These are phyloP conservation scores for Penicillium rolfsii DNA, from an alignment of 2,329 filamentous ascomycete species.

Conservation along the genomic window DNA sequence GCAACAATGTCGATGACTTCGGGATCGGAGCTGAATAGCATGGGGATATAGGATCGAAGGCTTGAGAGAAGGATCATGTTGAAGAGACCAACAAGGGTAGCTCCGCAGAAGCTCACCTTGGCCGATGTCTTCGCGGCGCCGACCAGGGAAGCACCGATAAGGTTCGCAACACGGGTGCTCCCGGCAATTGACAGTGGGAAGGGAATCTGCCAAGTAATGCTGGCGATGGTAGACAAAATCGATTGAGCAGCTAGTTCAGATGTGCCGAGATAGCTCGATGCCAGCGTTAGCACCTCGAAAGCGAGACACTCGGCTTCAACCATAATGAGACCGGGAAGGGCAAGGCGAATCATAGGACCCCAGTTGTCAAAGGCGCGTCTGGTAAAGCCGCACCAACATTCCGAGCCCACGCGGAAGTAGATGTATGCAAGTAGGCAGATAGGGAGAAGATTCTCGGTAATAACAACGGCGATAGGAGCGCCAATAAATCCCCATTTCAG, in stretches of 20 bases:
- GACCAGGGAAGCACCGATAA: conserved; percentile 84
- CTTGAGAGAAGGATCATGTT: conserved; percentile 72
- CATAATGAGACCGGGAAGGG: conserved; percentile 89
- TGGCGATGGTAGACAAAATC: conserved; percentile 75
- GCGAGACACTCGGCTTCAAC: conserved; percentile 91
- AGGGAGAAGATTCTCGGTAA: conserved; percentile 76
- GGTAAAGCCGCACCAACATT: conserved; percentile 84
- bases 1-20: conserved; percentile 72
- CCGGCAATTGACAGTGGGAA: conserved; percentile 89
- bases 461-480: conserved; percentile 74
- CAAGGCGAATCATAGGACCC: conserved; percentile 82
- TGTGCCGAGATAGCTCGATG: conserved; percentile 76
- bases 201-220: conserved; percentile 85
- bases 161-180: conserved; percentile 85
- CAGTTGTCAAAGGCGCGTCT: conserved; percentile 71
- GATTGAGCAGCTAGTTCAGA: conserved; percentile 85
- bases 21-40: conserved; percentile 74
- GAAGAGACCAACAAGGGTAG: conserved; percentile 72
- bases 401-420: conserved; percentile 67
- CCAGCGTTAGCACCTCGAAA: conserved; percentile 88
- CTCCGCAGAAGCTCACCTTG: conserved; percentile 72
- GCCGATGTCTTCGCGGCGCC: conserved; percentile 78
- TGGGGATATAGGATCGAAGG: conserved; percentile 73
- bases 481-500: conserved; percentile 72
- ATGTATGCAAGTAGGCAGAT: conserved; percentile 75